phyloP scores from a whole-genome alignment of 306 rosid species.

The Inga leiocalycina region DNA sequence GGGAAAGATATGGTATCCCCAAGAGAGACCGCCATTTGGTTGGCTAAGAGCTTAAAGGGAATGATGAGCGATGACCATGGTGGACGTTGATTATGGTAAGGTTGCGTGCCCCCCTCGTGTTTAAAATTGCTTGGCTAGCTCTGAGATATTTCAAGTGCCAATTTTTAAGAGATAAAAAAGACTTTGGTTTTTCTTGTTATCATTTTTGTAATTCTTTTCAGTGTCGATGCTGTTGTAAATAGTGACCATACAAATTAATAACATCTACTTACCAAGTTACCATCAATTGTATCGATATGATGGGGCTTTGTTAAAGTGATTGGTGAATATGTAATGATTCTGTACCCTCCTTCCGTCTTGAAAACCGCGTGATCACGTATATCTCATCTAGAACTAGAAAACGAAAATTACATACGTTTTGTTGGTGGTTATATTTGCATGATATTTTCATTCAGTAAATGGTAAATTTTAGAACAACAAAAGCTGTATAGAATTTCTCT shows the following conservation, averaged over 20 bases:
- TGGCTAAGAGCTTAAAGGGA: conserved; percentile 96
- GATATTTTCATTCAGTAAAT: background rate
- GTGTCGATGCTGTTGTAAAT: conserved; percentile 77
- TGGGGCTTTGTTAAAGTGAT: conserved; percentile 11
- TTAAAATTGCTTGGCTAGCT: conserved; percentile 30
- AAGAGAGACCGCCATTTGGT: conserved; percentile 98
- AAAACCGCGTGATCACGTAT: background rate
- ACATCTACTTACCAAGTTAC: conserved; percentile 32
- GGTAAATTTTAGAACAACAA: background rate
- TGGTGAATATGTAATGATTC: background rate
- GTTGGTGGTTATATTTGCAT: background rate
- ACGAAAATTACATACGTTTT: background rate
- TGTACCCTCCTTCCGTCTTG: background rate
- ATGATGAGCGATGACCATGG: conserved; percentile 83
- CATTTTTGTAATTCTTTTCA: conserved; percentile 65
- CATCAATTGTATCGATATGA: conserved; percentile 39
- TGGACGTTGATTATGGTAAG: conserved; percentile 57
- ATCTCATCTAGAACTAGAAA: background rate
- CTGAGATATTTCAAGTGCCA: conserved; percentile 50
- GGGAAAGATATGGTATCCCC: conserved; percentile 98
- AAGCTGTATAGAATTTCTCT: background rate
- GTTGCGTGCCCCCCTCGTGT: conserved; percentile 29
- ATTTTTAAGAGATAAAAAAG: conserved; percentile 41
- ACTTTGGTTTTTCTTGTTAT: conserved; percentile 26
- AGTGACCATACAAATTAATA: conserved; percentile 62